Percentiles rank a stretch among this genome's conserved stretches.
phyloP scores from a whole-genome alignment of 495 filamentous ascomycete species.

The Parmelia sp. region DNA sequence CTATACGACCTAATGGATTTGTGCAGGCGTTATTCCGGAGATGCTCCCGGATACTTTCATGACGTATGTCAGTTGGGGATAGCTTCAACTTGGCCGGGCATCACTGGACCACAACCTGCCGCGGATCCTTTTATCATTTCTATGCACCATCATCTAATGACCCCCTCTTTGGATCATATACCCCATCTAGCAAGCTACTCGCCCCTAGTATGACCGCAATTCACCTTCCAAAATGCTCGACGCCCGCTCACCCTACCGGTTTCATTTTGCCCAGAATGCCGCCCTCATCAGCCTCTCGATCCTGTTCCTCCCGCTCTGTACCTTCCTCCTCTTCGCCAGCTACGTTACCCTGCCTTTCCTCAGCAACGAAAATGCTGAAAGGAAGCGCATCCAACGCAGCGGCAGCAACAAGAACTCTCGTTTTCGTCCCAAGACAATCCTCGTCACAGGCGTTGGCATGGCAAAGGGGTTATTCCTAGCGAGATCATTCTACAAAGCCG shows the following conservation, averaged over 20 bases:
- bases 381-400: conserved; percentile 28
- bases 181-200: neutral
- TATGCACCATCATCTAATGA: neutral
- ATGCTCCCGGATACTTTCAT: neutral
- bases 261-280: conserved; percentile 43
- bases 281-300: conserved; percentile 46
- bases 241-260: conserved; percentile 28
- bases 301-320: conserved; percentile 49
- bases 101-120: neutral
- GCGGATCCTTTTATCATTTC: neutral
- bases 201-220: neutral
- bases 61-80: neutral
- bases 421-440: conserved; percentile 53
- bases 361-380: conserved; percentile 23
- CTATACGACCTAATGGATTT: neutral
- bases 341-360: conserved; percentile 30
- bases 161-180: neutral
- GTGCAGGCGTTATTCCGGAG: neutral
- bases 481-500: conserved; percentile 57
- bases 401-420: conserved; percentile 27
- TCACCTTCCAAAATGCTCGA: conserved; percentile 21
- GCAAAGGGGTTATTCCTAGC: conserved; percentile 60
- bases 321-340: conserved; percentile 40
- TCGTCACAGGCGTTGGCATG: conserved; percentile 68
- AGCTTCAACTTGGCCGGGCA: neutral